Conservation (phyloP, 2,329 filamentous ascomycete species). For the Ophiocordyceps sinensis region DNA sequence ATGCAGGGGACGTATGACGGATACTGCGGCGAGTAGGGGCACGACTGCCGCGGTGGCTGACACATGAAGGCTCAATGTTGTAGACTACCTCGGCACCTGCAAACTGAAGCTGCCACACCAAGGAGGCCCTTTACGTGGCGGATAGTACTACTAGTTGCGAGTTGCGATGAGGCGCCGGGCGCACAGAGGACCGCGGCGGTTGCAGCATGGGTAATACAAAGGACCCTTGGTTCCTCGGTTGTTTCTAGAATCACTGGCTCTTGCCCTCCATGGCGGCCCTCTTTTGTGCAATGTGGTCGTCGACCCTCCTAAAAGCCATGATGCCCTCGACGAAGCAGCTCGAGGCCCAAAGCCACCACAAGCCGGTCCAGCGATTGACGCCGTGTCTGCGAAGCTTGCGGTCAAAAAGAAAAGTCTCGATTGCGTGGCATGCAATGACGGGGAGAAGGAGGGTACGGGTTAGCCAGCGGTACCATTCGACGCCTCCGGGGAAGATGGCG, state of each 20-base stretch:
- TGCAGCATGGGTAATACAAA: neutral
- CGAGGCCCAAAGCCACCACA: slow-evolving; percentile 42
- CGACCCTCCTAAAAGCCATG: slow-evolving; percentile 34
- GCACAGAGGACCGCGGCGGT: too few relatives aligned
- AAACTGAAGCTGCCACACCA: too few relatives aligned
- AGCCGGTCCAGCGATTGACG: slow-evolving; percentile 25
- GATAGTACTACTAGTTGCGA: too few relatives aligned
- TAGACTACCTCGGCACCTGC: too few relatives aligned
- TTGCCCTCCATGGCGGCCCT: slow-evolving; percentile 23
- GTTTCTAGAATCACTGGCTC: slow-evolving; percentile 11
- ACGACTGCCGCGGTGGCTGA: too few relatives aligned
- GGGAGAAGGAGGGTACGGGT: slow-evolving; percentile 42
- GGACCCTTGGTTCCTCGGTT: slow-evolving; percentile 12
- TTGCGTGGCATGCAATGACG: slow-evolving; percentile 48
- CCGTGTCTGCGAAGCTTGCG: slow-evolving; percentile 30
- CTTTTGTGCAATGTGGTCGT: slow-evolving; percentile 30
- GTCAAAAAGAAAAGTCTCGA: slow-evolving; percentile 45
- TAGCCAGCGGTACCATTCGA: slow-evolving; percentile 40
- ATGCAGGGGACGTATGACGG: slow-evolving; percentile 42
- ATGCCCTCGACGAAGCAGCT: slow-evolving; percentile 40
- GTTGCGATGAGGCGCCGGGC: too few relatives aligned
- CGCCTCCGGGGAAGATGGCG: slow-evolving; percentile 39
- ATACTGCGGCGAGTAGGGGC: slow-evolving; percentile 33
- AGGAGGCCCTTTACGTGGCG: too few relatives aligned
- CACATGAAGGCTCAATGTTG: too few relatives aligned